Base-by-base conservation (phyloP, 257 asterid genomes). In the Lycium ferocissimum region DNA sequence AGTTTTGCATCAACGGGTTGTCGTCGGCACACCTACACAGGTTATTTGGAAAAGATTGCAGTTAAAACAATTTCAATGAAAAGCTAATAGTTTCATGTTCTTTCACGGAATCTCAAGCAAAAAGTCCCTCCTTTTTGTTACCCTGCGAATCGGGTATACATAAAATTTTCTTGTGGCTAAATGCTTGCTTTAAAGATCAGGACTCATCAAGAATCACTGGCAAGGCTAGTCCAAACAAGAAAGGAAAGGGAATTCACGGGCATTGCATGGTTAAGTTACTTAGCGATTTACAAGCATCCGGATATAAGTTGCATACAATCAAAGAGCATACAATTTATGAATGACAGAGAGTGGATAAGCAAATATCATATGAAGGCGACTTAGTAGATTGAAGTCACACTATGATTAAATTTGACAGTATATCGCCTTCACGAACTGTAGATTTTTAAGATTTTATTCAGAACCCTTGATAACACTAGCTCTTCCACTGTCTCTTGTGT, bases 1-100 rank as follows among this genome's bases (percentile, higher is more conserved):
- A 94, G 1, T 70, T 86, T 15, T 93, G 94, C 85, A 84, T 53
- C 35, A 88, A 90, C 65, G 98, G 96, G 82, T 91, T 84, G 87
- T 92, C 94, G 82, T 93, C 97, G 14, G 89, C 97, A 86, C 96
- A 93, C 92, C 98, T 94, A 84, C 66, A 76, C 0, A 56, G 3
- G 45, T 2, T 26, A 85, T 67, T 9, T 59, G 18, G 0, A 15
- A 43, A 37, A 49, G 26, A 38, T 22, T 69, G 65, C 18, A 3
- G 66, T 49, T 20, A 17, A 45, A 71, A 3, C 80, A 47, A n/a
- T 62, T 20, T 72, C 58, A 43, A 0, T 45, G 80, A 47, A n/a
- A n/a, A 18, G 57, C 38, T 47, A 6, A n/a, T 71, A 4, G 56
- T 10, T 2, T 1, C 57, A 72, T 43, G 51, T 43, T 22, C 3